phyloP scores from a whole-genome alignment of 176 grass and related monocot genomes.

The Carex littledalei region DNA sequence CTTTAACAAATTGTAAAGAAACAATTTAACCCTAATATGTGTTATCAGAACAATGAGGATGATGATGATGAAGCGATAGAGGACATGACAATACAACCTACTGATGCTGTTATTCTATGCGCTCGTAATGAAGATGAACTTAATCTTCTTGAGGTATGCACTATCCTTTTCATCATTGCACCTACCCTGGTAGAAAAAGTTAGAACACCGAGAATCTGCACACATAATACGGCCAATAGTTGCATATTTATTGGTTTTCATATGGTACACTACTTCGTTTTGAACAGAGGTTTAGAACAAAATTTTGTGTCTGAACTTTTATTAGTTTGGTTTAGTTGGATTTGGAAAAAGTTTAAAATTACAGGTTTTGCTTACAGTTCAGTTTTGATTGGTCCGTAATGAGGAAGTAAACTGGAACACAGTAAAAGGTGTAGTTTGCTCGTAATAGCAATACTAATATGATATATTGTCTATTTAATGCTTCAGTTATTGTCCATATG shows the following conservation, averaged over 20 bases:
- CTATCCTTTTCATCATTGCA: not conserved
- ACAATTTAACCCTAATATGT: not conserved
- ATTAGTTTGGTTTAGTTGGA: no score
- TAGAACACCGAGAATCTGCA: not conserved
- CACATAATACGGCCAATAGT: not conserved
- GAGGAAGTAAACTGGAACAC: not conserved
- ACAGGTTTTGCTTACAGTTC: no score
- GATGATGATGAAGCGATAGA: slow-evolving; percentile 61
- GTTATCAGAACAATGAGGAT: slow-evolving; percentile 38
- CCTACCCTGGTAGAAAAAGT: not conserved
- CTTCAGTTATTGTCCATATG: not conserved
- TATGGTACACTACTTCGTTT: not conserved
- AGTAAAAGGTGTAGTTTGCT: not conserved
- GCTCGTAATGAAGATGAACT: slow-evolving; percentile 80
- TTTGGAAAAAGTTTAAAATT: no score
- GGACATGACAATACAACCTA: slow-evolving; percentile 76
- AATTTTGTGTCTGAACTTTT: not conserved
- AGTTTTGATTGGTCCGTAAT: not conserved
- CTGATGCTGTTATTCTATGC: slow-evolving; percentile 67
- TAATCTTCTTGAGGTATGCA: slow-evolving; percentile 74
- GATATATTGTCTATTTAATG: not conserved
- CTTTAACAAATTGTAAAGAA: not conserved
- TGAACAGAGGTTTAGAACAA: not conserved
- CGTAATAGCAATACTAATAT: not conserved
- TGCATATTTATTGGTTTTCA: not conserved